Conservation (phyloP, 169 alveolate species). For the Eimeria necatrix region DNA sequence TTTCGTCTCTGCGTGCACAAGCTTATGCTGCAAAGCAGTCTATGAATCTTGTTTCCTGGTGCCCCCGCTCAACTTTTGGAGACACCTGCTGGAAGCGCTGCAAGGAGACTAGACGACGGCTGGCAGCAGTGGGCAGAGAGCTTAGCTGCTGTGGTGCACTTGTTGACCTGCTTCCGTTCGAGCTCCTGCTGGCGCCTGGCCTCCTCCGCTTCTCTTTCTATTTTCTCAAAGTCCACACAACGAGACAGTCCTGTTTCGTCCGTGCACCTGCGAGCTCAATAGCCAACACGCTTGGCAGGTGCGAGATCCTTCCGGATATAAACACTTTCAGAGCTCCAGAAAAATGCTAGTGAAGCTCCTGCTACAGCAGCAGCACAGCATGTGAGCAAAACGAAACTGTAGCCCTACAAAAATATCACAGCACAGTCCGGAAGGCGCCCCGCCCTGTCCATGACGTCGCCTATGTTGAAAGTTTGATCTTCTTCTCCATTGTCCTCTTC, state of each 20-base stretch:
- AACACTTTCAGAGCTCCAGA: neutral
- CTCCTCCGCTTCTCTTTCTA: slow-evolving; percentile 37
- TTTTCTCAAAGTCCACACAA: slow-evolving; percentile 36
- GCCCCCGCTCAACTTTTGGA: no score
- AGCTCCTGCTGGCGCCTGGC: neutral
- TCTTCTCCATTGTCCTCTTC: slow-evolving; percentile 7
- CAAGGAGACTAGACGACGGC: no score
- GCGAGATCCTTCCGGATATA: neutral
- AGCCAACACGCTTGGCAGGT: neutral
- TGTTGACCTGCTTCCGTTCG: slow-evolving; percentile 29
- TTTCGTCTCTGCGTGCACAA: slow-evolving; percentile 3
- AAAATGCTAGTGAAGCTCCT: neutral
- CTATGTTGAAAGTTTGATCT: neutral
- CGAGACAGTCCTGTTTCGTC: slow-evolving; percentile 67
- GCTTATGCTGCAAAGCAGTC: neutral
- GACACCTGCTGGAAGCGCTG: no score
- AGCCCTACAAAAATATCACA: slow-evolving; percentile 62
- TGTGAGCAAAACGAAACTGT: neutral
- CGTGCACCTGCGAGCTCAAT: slow-evolving; percentile 2
- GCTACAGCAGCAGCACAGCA: neutral
- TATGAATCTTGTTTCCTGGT: no score
- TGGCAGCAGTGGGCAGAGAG: neutral
- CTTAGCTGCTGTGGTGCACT: neutral
- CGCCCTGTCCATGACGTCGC: slow-evolving; percentile 65
- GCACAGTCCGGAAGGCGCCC: slow-evolving; percentile 73